Conservation (phyloP, 1,284 basidiomycete species). For the Gastroboletus turbinatus region DNA sequence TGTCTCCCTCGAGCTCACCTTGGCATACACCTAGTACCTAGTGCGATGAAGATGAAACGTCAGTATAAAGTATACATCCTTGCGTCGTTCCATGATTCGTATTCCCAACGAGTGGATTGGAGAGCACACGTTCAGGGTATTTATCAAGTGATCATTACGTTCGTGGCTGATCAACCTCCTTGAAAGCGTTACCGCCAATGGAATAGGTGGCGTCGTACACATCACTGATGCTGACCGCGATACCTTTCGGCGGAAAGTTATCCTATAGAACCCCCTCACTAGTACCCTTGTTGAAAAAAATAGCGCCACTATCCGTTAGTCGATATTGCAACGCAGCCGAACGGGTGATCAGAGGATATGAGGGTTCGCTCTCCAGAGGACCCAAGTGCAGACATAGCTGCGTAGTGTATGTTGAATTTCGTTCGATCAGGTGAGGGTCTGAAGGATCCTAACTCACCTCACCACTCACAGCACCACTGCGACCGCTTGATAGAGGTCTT, state of each 20-base stretch:
- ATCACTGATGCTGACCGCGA: neutral
- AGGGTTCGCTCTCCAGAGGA: conserved; percentile 37
- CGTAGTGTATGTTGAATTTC: neutral
- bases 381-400: conserved; percentile 66
- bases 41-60: neutral
- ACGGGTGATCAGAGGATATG: conserved; percentile 46
- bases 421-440: neutral
- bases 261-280: conserved; percentile 56
- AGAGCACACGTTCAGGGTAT: neutral
- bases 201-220: neutral
- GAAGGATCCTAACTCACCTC: conserved; percentile 46
- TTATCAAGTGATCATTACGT: neutral
- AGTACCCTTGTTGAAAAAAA: conserved; percentile 73
- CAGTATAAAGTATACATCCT: neutral
- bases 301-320: conserved; percentile 57
- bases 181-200: neutral
- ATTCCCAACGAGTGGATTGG: neutral
- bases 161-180: neutral
- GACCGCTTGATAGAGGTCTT: conserved; percentile 63
- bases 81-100: neutral
- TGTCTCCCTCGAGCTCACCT: neutral
- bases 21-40: neutral
- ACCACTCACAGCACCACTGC: conserved; percentile 72
- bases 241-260: neutral
- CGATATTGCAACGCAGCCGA: conserved; percentile 64